phyloP scores from a whole-genome alignment of 345 rosid species.

The Bruguiera sexangula region DNA sequence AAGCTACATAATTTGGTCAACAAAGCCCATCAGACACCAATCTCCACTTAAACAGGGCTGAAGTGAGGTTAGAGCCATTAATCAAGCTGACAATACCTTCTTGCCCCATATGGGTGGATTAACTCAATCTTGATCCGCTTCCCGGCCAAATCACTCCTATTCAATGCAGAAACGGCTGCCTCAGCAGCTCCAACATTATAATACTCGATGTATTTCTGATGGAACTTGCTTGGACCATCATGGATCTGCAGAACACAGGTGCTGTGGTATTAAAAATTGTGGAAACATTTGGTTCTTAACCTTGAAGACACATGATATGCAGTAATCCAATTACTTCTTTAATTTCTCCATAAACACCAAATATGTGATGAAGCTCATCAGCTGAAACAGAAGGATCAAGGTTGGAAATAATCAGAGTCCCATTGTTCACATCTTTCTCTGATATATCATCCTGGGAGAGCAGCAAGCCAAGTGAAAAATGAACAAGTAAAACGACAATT shows the following conservation, averaged over 20 bases:
- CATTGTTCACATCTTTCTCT: constrained; percentile 25
- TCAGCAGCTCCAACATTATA: constrained; percentile 32
- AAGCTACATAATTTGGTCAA: not conserved
- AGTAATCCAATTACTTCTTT: constrained; percentile 21
- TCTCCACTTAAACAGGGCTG: not conserved
- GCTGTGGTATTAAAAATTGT: no score
- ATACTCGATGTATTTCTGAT: constrained; percentile 24
- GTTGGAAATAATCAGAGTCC: constrained; percentile 23
- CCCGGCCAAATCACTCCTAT: constrained; percentile 28
- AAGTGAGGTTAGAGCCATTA: not conserved
- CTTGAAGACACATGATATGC: not conserved
- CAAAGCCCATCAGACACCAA: not conserved
- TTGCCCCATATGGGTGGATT: constrained; percentile 16
- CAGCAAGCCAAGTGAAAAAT: constrained; percentile 8
- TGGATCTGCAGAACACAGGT: constrained; percentile 26
- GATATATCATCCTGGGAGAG: constrained; percentile 25
- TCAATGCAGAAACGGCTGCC: constrained; percentile 30
- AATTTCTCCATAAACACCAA: constrained; percentile 35
- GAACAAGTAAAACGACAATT: not conserved
- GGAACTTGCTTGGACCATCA: constrained; percentile 17
- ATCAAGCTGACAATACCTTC: constrained; percentile 16
- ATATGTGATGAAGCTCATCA: constrained; percentile 28
- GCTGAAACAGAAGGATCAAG: constrained; percentile 31
- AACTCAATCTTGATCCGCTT: constrained; percentile 32
- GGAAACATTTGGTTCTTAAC: not conserved